Evolutionary conservation across 495 filamentous ascomycete genomes (phyloP), one percentile per base, ranked within the genome.

Genomic region (Melanomma pulvis-pyrius): DNA sequence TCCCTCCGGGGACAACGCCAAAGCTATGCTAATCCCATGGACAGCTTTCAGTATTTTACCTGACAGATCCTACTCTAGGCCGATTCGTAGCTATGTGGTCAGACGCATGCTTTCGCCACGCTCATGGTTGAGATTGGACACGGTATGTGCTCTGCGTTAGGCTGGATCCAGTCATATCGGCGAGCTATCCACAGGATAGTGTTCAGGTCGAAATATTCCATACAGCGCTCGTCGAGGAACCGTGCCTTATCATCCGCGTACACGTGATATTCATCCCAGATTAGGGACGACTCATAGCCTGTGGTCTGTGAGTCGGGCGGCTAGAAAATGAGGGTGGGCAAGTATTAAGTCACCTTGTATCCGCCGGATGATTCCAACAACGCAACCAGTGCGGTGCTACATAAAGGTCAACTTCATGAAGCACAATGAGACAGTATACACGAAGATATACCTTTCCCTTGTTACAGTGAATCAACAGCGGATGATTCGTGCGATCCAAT

Each of bases 401-500:
- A 41, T 44, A 58, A 17, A 44, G 13, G 26, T 66, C 48, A 70
- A 58, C 24, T 41, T 34, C n/a, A 19, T 62, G 29, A 32, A 15
- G 54, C n/a, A 26, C 1, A 55, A 6, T 17, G 39, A 44, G 12
- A 15, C 3, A 44, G 8, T 6, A 6, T n/a, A n/a, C n/a, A 2
- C 13, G 15, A 46, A 13, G 57, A 73, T 79, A 62, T 78, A 90
- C 88, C 79, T 89, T 92, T 63, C 92, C 92, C 69, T 94, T 91
- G 70, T 96, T 96, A 78, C 92, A 96, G 70, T 96, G 92, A 32
- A 96, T 85, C 39, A 94, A 79, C 0, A 96, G 70, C 0, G 92
- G 92, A 62, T 92, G 85, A 59, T 92, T 91, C 13, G 79, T 72
- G 7, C 80, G 77, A 71, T 92, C 81, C 36, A 90, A 77, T 26